Evolutionary conservation across 2,329 filamentous ascomycete species (phyloP).

Genomic region (Verticillium albo-atrum): DNA sequence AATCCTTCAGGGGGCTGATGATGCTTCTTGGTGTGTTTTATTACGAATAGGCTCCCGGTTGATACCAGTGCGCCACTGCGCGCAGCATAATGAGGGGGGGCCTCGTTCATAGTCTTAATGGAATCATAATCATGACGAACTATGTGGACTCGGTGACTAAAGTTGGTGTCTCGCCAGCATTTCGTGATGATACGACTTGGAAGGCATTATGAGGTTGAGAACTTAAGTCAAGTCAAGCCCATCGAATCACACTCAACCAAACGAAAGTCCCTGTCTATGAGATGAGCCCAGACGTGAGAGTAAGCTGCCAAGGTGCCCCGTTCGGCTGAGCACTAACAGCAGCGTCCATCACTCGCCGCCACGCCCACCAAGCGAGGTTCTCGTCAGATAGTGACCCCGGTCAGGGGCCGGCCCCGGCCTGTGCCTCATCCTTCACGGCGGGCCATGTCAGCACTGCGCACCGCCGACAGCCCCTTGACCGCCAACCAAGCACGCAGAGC

Average conservation of each 20-base stretch:
- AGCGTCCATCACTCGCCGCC: background rate
- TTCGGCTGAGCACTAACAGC: background rate
- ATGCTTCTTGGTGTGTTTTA: background rate
- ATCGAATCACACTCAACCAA: background rate
- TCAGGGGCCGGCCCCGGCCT: background rate
- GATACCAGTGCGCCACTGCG: background rate
- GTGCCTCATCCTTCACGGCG: background rate
- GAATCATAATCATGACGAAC: background rate
- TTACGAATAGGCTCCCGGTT: background rate
- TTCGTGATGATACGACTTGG: too few relatives aligned
- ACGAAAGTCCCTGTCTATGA: background rate
- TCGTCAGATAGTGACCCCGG: background rate
- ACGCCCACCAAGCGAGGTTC: background rate
- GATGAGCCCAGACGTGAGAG: background rate
- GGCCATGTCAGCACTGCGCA: background rate
- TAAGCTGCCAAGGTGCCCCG: background rate
- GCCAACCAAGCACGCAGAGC: background rate
- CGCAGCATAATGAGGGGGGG: background rate
- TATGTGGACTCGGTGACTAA: background rate
- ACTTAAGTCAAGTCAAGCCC: background rate
- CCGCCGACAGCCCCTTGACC: background rate
- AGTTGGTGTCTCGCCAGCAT: too few relatives aligned
- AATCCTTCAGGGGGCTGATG: background rate
- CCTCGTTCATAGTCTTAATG: background rate
- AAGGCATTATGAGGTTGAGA: too few relatives aligned